A percentile compares a stretch with the other conserved stretches of the same genome.
Evolutionary conservation across 352 stramenopile genomes (phyloP).

Genomic region (Phytophthora podocarpi): DNA sequence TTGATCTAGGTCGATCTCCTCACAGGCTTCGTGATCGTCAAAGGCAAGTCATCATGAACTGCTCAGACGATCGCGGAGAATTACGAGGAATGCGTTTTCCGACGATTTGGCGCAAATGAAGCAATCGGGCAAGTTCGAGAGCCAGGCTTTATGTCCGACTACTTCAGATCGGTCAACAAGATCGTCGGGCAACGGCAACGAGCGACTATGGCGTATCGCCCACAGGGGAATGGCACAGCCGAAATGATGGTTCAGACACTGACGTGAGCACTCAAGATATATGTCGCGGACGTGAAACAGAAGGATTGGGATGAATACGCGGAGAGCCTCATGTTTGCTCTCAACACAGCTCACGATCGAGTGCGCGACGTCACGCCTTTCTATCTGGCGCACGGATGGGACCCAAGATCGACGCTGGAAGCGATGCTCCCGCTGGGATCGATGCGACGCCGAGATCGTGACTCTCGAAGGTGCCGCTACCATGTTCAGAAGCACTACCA

Average conservation of each 20-base stretch:
- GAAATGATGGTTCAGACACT: too few relatives aligned
- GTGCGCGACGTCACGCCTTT: neutral
- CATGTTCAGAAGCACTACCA: constrained; percentile 9
- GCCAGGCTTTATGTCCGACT: neutral
- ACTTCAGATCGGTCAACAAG: neutral
- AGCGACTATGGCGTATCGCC: neutral
- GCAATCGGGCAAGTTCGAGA: neutral
- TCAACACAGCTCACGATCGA: constrained; percentile 1
- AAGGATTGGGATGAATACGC: constrained; percentile 8
- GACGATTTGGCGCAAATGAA: too few relatives aligned
- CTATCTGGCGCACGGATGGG: neutral
- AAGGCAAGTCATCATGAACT: neutral
- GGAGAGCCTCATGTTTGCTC: neutral
- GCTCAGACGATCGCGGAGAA: neutral
- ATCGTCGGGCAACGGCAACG: neutral
- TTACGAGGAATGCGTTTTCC: neutral
- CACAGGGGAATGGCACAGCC: neutral
- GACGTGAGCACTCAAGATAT: constrained; percentile 1
- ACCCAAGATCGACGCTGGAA: constrained; percentile 19
- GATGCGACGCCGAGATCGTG: neutral
- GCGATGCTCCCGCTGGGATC: neutral
- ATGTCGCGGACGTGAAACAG: constrained; percentile 5
- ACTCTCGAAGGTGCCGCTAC: neutral
- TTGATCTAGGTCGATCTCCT: constrained; percentile 1
- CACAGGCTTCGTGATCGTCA: neutral